These are phyloP conservation scores for Suhomyces bolitotheri DNA, from an alignment of 1,139 yeast genomes.

Conservation along the genomic window DNA sequence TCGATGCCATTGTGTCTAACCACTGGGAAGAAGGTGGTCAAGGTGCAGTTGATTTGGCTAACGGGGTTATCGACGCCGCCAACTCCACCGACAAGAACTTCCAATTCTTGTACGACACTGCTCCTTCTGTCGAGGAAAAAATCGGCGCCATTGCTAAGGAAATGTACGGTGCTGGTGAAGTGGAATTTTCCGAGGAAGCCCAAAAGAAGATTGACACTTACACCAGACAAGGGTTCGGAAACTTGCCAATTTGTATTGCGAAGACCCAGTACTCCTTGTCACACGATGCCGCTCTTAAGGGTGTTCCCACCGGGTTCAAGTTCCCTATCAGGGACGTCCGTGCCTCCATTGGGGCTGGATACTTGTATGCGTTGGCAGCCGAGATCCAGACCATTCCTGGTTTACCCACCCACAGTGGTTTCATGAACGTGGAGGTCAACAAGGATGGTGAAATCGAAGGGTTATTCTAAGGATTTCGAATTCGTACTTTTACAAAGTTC, in stretches of 20 bases:
- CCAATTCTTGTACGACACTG: slow-evolving; percentile 70
- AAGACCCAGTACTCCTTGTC: slow-evolving; percentile 82
- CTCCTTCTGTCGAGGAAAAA: slow-evolving; percentile 74
- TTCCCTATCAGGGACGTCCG: slow-evolving; percentile 81
- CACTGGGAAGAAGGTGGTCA: slow-evolving; percentile 99
- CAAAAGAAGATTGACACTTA: slow-evolving; percentile 64
- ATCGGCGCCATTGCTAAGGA: slow-evolving; percentile 78
- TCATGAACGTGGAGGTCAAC: slow-evolving; percentile 80
- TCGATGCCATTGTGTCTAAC: slow-evolving; percentile 89
- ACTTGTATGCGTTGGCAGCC: slow-evolving; percentile 78
- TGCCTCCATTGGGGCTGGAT: slow-evolving; percentile 82
- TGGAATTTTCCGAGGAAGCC: slow-evolving; percentile 68
- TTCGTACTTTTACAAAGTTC: slow-evolving; percentile 14
- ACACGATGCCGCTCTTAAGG: slow-evolving; percentile 78
- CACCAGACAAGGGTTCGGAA: slow-evolving; percentile 69
- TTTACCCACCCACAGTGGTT: slow-evolving; percentile 78
- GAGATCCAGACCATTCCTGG: slow-evolving; percentile 87
- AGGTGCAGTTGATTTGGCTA: slow-evolving; percentile 87
- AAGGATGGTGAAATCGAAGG: slow-evolving; percentile 87
- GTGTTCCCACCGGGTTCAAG: slow-evolving; percentile 77
- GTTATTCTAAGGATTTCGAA: slow-evolving; percentile 79
- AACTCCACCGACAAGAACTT: slow-evolving; percentile 53
- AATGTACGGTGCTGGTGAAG: slow-evolving; percentile 81
- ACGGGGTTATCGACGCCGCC: slow-evolving; percentile 79
- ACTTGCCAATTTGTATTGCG: slow-evolving; percentile 79